phyloP scores from a whole-genome alignment of 2,329 filamentous ascomycete species.

The Ophiocordyceps camponoti-leonardi region DNA sequence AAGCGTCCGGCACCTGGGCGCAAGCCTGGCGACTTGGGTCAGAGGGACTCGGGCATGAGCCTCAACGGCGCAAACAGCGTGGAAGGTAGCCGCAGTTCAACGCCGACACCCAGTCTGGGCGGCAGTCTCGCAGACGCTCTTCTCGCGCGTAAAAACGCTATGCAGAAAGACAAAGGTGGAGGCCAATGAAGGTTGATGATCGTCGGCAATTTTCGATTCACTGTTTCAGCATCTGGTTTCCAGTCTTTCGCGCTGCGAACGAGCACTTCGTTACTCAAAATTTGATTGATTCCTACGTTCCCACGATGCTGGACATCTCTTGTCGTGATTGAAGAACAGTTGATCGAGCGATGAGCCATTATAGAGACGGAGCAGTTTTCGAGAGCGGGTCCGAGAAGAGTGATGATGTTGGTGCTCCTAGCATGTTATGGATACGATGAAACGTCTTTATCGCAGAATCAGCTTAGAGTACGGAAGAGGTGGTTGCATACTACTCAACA shows the following conservation, averaged over 20 bases:
- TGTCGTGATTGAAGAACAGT: neutral
- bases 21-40: constrained; percentile 52
- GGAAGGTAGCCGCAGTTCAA: constrained; percentile 49
- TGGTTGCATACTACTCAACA: neutral
- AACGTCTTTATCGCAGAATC: neutral
- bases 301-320: neutral
- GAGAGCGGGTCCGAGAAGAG: neutral
- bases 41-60: constrained; percentile 56
- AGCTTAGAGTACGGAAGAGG: neutral
- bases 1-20: constrained; percentile 60
- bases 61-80: constrained; percentile 37
- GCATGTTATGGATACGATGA: neutral
- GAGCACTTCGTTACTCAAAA: neutral
- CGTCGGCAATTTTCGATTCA: too few relatives aligned
- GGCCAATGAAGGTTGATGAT: constrained; percentile 55
- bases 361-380: neutral
- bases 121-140: constrained; percentile 67
- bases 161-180: constrained; percentile 48
- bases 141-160: constrained; percentile 57
- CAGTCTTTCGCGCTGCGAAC: neutral
- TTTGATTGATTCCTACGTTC: neutral
- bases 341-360: neutral
- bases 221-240: too few relatives aligned
- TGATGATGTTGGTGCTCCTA: too few relatives aligned
- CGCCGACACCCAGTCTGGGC: constrained; percentile 53